phyloP scores from a whole-genome alignment of 1,139 yeast species.

The Debaryomycetaceae sp. region DNA sequence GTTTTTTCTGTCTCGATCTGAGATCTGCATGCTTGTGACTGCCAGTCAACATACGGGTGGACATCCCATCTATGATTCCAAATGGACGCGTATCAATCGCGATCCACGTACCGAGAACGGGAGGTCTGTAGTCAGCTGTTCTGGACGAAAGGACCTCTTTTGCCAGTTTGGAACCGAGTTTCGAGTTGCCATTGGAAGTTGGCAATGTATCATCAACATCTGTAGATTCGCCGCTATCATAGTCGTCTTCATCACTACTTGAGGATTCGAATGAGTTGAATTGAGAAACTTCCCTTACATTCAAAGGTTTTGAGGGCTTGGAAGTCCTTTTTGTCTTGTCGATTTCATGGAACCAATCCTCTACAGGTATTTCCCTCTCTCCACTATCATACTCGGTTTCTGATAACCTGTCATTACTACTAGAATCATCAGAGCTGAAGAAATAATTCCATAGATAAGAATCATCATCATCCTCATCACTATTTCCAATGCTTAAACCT shows the following conservation, averaged over 20 bases:
- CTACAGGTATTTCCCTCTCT: slow-evolving; percentile 7
- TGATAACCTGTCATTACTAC: slow-evolving; percentile 22
- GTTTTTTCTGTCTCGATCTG: slow-evolving; percentile 21
- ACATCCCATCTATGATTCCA: slow-evolving; percentile 90
- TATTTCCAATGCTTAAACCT: slow-evolving; percentile 10
- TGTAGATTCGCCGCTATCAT: slow-evolving; percentile 76
- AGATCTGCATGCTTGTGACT: slow-evolving; percentile 4
- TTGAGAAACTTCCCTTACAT: slow-evolving; percentile 8
- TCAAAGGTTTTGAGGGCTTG: slow-evolving; percentile 15
- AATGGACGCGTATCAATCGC: slow-evolving; percentile 77
- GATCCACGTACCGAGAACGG: slow-evolving; percentile 89
- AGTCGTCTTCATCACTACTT: slow-evolving; percentile 28
- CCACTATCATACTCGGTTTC: slow-evolving; percentile 28
- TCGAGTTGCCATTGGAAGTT: slow-evolving; percentile 50
- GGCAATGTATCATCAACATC: slow-evolving; percentile 80
- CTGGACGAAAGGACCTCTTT: slow-evolving; percentile 87
- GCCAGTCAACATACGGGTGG: slow-evolving; percentile 65
- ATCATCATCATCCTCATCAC: slow-evolving; percentile 50
- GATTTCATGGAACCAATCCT: slow-evolving; percentile 15
- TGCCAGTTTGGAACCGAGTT: slow-evolving; percentile 69
- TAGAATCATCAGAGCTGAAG: slow-evolving; percentile 43
- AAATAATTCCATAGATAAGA: slow-evolving; percentile 55
- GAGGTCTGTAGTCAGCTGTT: slow-evolving; percentile 83
- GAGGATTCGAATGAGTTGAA: slow-evolving; percentile 7
- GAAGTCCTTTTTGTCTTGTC: slow-evolving; percentile 10